phyloP scores from a whole-genome alignment of 257 asterid genomes.

The Fraxinus pennsylvanica region DNA sequence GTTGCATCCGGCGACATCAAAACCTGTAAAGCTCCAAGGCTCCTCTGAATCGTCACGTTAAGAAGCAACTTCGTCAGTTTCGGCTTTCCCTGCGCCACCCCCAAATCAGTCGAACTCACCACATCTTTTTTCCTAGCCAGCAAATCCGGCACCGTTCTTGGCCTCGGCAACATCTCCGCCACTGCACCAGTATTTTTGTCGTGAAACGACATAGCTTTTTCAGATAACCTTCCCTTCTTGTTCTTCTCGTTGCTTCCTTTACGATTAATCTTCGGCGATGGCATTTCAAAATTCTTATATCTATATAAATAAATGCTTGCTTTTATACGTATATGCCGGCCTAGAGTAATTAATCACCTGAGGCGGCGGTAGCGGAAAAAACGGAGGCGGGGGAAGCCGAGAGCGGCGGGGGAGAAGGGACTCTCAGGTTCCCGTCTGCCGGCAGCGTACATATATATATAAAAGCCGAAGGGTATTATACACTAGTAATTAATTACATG shows the following conservation, averaged over 20 bases:
- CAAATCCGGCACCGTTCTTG: conserved; percentile 78
- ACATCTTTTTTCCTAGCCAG: conserved; percentile 23
- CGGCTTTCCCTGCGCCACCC: conserved; percentile 27
- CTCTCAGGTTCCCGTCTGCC: conserved; percentile 46
- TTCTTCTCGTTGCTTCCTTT: conserved; percentile 55
- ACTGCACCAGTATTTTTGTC: conserved; percentile 30
- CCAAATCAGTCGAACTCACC: conserved; percentile 24
- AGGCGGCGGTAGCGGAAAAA: conserved; percentile 53
- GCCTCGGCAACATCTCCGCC: conserved; percentile 47
- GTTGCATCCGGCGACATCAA: conserved; percentile 44
- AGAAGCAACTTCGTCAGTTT: conserved; percentile 40
- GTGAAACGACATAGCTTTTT: conserved; percentile 61
- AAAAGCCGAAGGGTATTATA: conserved; percentile 10
- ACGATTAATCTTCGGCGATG: conserved; percentile 64
- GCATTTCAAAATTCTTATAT: conserved; percentile 41
- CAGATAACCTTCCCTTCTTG: conserved; percentile 52
- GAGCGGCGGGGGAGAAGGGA: conserved; percentile 31
- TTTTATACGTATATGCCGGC: neutral
- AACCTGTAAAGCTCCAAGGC: conserved; percentile 48
- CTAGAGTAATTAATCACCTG: conserved; percentile 17
- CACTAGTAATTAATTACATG: neutral
- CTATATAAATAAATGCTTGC: neutral
- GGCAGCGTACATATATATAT: conserved; percentile 42
- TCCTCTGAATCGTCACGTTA: conserved; percentile 50
- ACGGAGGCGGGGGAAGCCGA: conserved; percentile 47